A percentile compares a stretch with the other conserved stretches of the same genome.
Conservation (phyloP, 495 filamentous ascomycete genomes). For the Penicillium macrosclerotiorum region DNA sequence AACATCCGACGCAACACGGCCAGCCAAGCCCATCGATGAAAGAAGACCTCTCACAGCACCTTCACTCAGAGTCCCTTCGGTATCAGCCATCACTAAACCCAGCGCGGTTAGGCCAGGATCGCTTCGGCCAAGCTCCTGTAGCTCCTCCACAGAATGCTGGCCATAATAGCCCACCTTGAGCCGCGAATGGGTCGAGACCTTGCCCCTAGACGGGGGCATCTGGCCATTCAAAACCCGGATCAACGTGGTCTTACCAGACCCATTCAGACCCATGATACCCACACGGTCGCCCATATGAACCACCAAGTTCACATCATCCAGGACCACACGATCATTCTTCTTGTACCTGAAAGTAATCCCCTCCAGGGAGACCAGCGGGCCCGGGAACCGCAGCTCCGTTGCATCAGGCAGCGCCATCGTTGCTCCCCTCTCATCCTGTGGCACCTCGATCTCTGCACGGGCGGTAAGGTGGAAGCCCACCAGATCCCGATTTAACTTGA, state of each 20-base stretch:
- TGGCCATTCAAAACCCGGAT: conserved; percentile 53
- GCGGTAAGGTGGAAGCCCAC: conserved; percentile 54
- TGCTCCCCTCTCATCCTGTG: conserved; percentile 59
- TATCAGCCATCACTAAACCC: conserved; percentile 50
- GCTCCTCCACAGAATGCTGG: conserved; percentile 70
- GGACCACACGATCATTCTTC: conserved; percentile 29
- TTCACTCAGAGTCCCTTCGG: conserved; percentile 52
- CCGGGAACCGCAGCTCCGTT: conserved; percentile 69
- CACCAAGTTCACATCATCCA: conserved; percentile 61
- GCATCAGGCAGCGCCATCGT: conserved; percentile 57
- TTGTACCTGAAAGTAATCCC: conserved; percentile 60
- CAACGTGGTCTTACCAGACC: conserved; percentile 71
- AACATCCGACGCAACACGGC: conserved; percentile 64
- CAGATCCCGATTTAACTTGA: conserved; percentile 76
- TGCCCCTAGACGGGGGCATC: conserved; percentile 47
- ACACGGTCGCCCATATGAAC: conserved; percentile 68
- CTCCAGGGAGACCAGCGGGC: conserved; percentile 67
- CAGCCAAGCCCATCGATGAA: conserved; percentile 62
- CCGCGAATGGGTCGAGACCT: conserved; percentile 60
- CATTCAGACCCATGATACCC: conserved; percentile 72
- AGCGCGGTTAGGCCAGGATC: conserved; percentile 60
- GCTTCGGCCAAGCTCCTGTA: conserved; percentile 48
- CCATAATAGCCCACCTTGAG: conserved; percentile 70
- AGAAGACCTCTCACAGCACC: conserved; percentile 61
- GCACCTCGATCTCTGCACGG: conserved; percentile 68